Conservation (phyloP, 75 land plant species). For the Cupressus sempervirens region DNA sequence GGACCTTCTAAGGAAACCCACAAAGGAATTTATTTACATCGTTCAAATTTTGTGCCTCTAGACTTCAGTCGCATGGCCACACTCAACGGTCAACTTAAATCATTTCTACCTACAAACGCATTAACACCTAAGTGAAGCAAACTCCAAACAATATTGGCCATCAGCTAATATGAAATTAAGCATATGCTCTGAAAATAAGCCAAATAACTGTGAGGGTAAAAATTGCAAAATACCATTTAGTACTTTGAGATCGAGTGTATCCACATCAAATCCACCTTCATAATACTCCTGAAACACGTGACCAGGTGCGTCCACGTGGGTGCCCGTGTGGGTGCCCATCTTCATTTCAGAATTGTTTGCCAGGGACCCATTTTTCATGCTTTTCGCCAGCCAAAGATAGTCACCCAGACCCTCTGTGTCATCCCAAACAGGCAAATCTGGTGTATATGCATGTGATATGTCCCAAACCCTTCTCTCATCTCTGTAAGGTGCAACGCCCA, state of each 20-base stretch:
- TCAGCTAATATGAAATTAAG: neutral
- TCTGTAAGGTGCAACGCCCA: neutral
- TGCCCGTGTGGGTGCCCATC: constrained; percentile 71
- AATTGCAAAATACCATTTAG: constrained; percentile 47
- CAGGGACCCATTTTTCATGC: constrained; percentile 79
- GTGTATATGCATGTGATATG: constrained; percentile 62
- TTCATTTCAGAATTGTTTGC: constrained; percentile 77
- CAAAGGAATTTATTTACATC: neutral
- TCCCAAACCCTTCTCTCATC: constrained; percentile 55
- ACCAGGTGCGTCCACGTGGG: constrained; percentile 96
- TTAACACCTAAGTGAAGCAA: neutral
- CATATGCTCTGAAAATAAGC: neutral
- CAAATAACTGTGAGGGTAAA: neutral
- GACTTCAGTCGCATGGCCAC: neutral
- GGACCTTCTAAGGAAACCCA: neutral
- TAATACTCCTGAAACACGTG: constrained; percentile 72
- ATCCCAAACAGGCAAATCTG: constrained; percentile 55
- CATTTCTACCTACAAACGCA: neutral
- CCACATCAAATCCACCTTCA: constrained; percentile 80
- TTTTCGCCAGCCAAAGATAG: constrained; percentile 45
- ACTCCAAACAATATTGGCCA: neutral
- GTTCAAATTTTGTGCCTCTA: neutral
- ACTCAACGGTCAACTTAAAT: neutral
- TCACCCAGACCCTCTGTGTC: constrained; percentile 57
- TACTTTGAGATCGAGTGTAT: constrained; percentile 68